phyloP scores from a whole-genome alignment of 352 stramenopile species.

The Phytophthora foliorum region DNA sequence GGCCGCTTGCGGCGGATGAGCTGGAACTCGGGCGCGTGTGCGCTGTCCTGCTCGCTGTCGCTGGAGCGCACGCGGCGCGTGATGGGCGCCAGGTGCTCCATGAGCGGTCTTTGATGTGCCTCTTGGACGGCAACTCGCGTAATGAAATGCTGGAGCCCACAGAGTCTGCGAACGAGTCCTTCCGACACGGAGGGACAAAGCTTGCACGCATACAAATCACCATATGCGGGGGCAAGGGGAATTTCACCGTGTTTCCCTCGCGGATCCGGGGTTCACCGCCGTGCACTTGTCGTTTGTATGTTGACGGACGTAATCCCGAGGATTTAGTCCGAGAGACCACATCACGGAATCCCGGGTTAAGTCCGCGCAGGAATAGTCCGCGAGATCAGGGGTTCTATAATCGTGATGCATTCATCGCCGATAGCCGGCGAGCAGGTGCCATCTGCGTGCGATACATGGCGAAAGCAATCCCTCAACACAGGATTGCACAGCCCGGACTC shows the following conservation, averaged over 20 bases:
- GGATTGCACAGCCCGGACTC: constrained; percentile 11
- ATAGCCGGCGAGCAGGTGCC: constrained; percentile 22
- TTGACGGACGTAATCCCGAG: neutral
- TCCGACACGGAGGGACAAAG: constrained; percentile 28
- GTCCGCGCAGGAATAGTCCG: constrained; percentile 26
- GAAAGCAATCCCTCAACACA: constrained; percentile 28
- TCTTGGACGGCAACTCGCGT: constrained; percentile 31
- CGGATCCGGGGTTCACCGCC: constrained; percentile 28
- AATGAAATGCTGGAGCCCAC: constrained; percentile 34
- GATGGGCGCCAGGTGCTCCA: constrained; percentile 31
- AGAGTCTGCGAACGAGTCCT: constrained; percentile 1
- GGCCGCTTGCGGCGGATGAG: constrained; percentile 60
- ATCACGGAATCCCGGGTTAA: neutral
- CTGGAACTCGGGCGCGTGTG: constrained; percentile 30
- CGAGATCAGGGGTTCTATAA: constrained; percentile 29
- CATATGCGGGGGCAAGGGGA: constrained; percentile 34
- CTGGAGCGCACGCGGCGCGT: constrained; percentile 9
- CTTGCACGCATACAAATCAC: constrained; percentile 39
- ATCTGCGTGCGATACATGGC: constrained; percentile 22
- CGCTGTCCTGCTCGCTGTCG: constrained; percentile 21
- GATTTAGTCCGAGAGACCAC: neutral
- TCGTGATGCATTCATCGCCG: constrained; percentile 8
- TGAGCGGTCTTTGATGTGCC: constrained; percentile 9
- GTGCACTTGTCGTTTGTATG: neutral
- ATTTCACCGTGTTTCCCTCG: constrained; percentile 51